A percentile compares a stretch with the other conserved stretches of the same genome.
These are phyloP conservation scores for Aspergillus arachidicola DNA, from an alignment of 2,329 filamentous ascomycete genomes.

Conservation along the genomic window DNA sequence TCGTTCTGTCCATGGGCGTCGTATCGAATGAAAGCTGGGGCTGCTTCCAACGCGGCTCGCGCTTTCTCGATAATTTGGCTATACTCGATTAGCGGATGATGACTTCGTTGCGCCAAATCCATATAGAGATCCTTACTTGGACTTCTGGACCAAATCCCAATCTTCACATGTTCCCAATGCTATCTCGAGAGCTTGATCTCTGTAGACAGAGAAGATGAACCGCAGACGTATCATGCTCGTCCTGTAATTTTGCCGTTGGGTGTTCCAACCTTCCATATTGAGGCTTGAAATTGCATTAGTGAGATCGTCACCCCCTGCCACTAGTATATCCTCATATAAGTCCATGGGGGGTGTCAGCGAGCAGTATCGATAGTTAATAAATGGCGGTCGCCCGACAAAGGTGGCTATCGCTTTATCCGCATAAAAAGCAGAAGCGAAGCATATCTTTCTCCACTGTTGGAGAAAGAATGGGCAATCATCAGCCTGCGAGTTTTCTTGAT, in stretches of 20 bases:
- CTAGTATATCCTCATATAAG: slow-evolving; percentile 31
- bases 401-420: slow-evolving; percentile 53
- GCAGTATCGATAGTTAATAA: slow-evolving; percentile 49
- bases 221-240: slow-evolving; percentile 29
- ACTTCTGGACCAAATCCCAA: slow-evolving; percentile 27
- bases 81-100: not conserved
- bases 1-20: slow-evolving; percentile 18
- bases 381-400: slow-evolving; percentile 54
- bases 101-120: not conserved
- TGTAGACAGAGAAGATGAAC: slow-evolving; percentile 29
- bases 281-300: slow-evolving; percentile 29
- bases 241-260: slow-evolving; percentile 18
- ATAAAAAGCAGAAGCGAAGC: slow-evolving; percentile 48
- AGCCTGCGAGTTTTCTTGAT: slow-evolving; percentile 41
- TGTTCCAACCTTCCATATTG: slow-evolving; percentile 33
- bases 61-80: slow-evolving; percentile 32
- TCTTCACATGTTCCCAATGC: slow-evolving; percentile 30
- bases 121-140: slow-evolving; percentile 22
- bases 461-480: slow-evolving; percentile 43
- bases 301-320: slow-evolving; percentile 28
- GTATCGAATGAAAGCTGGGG: slow-evolving; percentile 31
- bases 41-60: slow-evolving; percentile 27
- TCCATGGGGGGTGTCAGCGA: slow-evolving; percentile 41
- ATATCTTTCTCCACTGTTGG: slow-evolving; percentile 41
- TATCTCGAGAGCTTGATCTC: slow-evolving; percentile 36